These are phyloP conservation scores for Suhomyces bribrorum DNA, from an alignment of 1,139 yeast species.

Conservation along the genomic window DNA sequence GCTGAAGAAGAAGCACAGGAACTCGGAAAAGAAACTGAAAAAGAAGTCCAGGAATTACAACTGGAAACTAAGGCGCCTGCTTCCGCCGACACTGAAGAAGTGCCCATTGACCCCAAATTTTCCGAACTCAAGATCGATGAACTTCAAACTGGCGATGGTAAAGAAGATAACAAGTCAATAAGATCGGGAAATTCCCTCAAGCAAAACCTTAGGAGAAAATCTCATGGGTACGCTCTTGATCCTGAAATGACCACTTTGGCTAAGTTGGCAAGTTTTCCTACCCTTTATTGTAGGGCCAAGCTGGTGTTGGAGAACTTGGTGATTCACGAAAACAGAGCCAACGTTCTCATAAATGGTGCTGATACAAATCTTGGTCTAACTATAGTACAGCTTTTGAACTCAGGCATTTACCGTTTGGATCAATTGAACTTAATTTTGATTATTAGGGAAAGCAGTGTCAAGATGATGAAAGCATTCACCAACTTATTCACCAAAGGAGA, in stretches of 20 bases:
- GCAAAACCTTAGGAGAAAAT: background rate
- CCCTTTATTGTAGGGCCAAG: constrained; percentile 42
- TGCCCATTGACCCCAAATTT: constrained; percentile 6
- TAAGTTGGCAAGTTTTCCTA: constrained; percentile 36
- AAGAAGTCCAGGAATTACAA: background rate
- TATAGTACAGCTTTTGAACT: constrained; percentile 33
- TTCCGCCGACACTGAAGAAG: constrained; percentile 2
- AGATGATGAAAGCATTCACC: constrained; percentile 27
- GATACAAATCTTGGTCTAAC: constrained; percentile 45
- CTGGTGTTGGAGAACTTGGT: constrained; percentile 36
- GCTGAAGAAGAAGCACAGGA: background rate
- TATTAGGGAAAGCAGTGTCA: constrained; percentile 29
- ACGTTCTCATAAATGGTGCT: constrained; percentile 46
- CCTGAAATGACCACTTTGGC: constrained; percentile 33
- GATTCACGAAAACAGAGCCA: constrained; percentile 20
- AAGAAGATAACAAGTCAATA: background rate
- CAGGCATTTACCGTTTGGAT: constrained; percentile 25
- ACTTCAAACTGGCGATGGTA: background rate
- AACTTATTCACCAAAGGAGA: constrained; percentile 23
- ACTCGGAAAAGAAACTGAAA: background rate
- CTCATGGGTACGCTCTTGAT: constrained; percentile 1
- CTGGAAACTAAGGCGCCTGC: background rate
- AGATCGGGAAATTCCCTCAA: constrained; percentile 3
- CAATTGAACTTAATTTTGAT: constrained; percentile 35
- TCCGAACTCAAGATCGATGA: constrained; percentile 6